These are phyloP conservation scores for Letharia lupina DNA, from an alignment of 495 filamentous ascomycete genomes.

Conservation along the genomic window DNA sequence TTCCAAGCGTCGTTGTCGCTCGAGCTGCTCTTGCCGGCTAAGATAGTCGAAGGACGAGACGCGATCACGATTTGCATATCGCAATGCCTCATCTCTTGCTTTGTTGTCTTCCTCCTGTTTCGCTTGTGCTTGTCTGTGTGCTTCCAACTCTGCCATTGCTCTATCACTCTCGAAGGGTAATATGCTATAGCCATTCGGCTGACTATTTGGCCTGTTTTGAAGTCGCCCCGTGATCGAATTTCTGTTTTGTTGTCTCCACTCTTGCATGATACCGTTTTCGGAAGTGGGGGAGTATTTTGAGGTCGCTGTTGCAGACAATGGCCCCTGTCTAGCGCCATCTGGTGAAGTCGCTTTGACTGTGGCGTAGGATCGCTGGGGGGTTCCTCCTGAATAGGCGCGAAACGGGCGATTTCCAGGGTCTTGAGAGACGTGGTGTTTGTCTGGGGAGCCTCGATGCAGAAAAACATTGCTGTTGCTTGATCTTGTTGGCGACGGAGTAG, in stretches of 20 bases:
- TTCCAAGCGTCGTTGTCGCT: conserved; percentile 13
- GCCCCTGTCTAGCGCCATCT: conserved; percentile 32
- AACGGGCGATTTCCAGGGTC: conserved; percentile 32
- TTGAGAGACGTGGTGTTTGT: conserved; percentile 42
- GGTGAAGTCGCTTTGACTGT: conserved; percentile 15
- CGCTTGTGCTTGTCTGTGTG: background rate
- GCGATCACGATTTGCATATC: conserved; percentile 8
- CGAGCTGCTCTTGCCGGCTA: conserved; percentile 13
- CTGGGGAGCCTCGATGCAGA: conserved; percentile 67
- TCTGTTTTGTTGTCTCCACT: conserved; percentile 12
- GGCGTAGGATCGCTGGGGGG: conserved; percentile 26
- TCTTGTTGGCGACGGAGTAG: conserved; percentile 46
- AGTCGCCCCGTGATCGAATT: conserved; percentile 9
- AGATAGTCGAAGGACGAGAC: conserved; percentile 17
- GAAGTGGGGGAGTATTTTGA: conserved; percentile 17
- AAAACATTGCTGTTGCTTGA: conserved; percentile 51
- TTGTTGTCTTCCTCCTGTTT: conserved; percentile 5
- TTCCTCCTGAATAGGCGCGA: conserved; percentile 39
- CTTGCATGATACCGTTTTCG: conserved; percentile 10
- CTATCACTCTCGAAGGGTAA: conserved; percentile 5
- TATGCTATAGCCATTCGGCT: conserved; percentile 14
- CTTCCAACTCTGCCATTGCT: conserved; percentile 11
- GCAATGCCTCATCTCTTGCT: conserved; percentile 2
- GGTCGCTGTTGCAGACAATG: conserved; percentile 25
- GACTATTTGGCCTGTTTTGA: conserved; percentile 17